A percentile compares a stretch with the other conserved stretches of the same genome.
Conservation (phyloP, 2,329 filamentous ascomycete genomes). For the Fusarium sp. region DNA sequence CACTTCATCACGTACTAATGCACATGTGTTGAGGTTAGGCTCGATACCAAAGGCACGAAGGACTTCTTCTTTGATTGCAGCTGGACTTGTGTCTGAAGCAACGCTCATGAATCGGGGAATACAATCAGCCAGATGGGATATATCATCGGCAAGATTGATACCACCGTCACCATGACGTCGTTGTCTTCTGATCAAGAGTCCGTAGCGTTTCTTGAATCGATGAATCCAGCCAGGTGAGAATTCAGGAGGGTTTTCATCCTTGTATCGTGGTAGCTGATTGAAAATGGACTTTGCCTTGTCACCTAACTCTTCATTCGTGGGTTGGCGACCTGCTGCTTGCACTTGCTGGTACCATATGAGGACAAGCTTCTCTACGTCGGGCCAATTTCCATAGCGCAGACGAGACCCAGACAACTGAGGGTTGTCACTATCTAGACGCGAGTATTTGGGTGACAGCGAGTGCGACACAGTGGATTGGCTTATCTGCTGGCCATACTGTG, state of each 20-base stretch:
- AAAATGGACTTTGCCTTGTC: constrained; percentile 73
- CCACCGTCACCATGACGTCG: constrained; percentile 63
- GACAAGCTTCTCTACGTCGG: constrained; percentile 71
- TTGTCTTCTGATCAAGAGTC: constrained; percentile 68
- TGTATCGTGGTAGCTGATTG: constrained; percentile 69
- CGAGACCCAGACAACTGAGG: constrained; percentile 72
- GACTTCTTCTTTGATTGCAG: constrained; percentile 69
- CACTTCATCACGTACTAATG: constrained; percentile 70
- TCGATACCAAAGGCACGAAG: constrained; percentile 68
- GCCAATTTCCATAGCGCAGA: constrained; percentile 73
- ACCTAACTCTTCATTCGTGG: constrained; percentile 72
- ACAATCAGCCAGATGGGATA: constrained; percentile 71
- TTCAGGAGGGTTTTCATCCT: constrained; percentile 70
- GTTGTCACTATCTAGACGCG: constrained; percentile 69
- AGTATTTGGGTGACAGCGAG: constrained; percentile 72
- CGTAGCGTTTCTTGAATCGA: constrained; percentile 73
- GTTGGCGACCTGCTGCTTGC: constrained; percentile 65
- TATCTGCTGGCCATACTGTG: constrained; percentile 70
- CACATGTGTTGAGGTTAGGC: constrained; percentile 65
- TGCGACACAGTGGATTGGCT: constrained; percentile 74
- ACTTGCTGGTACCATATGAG: constrained; percentile 68
- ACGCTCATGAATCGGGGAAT: constrained; percentile 71
- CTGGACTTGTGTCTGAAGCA: constrained; percentile 68
- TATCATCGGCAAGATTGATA: constrained; percentile 65
- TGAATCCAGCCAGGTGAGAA: constrained; percentile 75